A percentile compares a stretch with the other conserved stretches of the same genome.
phyloP scores from a whole-genome alignment of 2,329 filamentous ascomycete species.

The Nigrospora osmanthi region DNA sequence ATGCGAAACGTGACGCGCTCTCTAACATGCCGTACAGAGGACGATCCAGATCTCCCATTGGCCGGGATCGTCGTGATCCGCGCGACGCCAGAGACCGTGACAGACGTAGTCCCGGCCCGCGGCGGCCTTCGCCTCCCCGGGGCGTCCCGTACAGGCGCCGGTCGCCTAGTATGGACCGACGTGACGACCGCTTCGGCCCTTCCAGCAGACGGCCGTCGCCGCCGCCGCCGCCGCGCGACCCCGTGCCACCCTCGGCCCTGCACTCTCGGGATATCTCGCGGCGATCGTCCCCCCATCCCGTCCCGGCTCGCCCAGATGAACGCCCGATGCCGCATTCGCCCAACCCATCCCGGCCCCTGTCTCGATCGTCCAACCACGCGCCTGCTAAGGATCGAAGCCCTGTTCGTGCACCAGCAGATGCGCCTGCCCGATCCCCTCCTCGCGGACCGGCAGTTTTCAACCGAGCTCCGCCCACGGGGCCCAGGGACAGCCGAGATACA shows the following conservation, averaged over 20 bases:
- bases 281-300: slow-evolving; percentile 44
- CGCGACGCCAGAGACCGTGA: slow-evolving; percentile 10
- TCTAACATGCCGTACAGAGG: slow-evolving; percentile 26
- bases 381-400: slow-evolving; percentile 17
- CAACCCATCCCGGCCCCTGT: slow-evolving; percentile 16
- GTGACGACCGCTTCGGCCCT: slow-evolving; percentile 31
- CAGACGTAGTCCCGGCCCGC: slow-evolving; percentile 18
- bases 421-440: slow-evolving; percentile 37
- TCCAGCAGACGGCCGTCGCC: slow-evolving; percentile 35
- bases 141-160: slow-evolving; percentile 43
- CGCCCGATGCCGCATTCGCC: slow-evolving; percentile 40
- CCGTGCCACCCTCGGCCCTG: slow-evolving; percentile 40
- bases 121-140: slow-evolving; percentile 30
- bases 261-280: slow-evolving; percentile 42
- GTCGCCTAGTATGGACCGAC: slow-evolving; percentile 42
- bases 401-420: neutral
- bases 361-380: slow-evolving; percentile 18
- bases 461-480: slow-evolving; percentile 40
- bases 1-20: neutral
- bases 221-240: slow-evolving; percentile 33
- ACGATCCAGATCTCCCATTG: slow-evolving; percentile 46
- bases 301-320: slow-evolving; percentile 33
- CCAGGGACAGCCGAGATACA: slow-evolving; percentile 20
- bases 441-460: slow-evolving; percentile 45
- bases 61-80: slow-evolving; percentile 29